Conservation (phyloP, 306 rosid genomes). For the Prunus padus region DNA sequence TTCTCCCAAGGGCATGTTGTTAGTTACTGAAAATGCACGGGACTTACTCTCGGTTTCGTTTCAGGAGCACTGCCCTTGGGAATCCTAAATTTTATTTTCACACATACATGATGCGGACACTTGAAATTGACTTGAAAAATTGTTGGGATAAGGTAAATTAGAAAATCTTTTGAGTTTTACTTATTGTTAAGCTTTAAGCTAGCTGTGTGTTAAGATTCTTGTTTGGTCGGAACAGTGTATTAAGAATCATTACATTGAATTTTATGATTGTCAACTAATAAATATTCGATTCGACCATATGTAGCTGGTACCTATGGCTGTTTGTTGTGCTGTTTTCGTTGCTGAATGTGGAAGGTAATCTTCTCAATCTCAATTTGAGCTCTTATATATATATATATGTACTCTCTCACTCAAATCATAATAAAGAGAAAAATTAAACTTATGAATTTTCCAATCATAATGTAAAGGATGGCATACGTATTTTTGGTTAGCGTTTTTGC, state of each 20-base stretch:
- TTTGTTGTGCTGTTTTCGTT: conserved; percentile 89
- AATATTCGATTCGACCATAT: background rate
- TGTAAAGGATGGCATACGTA: conserved; percentile 88
- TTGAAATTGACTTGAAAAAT: conserved; percentile 72
- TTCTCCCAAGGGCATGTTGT: background rate
- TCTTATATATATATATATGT: background rate
- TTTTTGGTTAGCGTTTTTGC: conserved; percentile 91
- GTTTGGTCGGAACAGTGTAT: background rate
- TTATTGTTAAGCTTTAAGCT: background rate
- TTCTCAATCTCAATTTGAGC: conserved; percentile 18
- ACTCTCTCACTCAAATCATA: background rate
- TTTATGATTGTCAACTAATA: conserved; percentile 16
- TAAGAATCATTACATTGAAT: background rate
- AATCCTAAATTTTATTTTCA: conserved; percentile 46
- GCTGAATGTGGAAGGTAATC: conserved; percentile 68
- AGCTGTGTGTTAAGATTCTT: background rate
- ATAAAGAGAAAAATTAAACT: background rate
- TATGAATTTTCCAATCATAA: conserved; percentile 1
- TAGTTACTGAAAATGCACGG: background rate
- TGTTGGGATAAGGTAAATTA: conserved; percentile 75
- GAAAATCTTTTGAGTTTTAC: conserved; percentile 4
- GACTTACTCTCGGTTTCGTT: background rate
- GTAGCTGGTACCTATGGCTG: conserved; percentile 90
- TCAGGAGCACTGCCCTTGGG: conserved; percentile 44
- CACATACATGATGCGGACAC: conserved; percentile 51